Percentiles rank a stretch among this genome's conserved stretches.
phyloP scores from a whole-genome alignment of 2,329 filamentous ascomycete genomes.

The Magnaporthiopsis incrustans region DNA sequence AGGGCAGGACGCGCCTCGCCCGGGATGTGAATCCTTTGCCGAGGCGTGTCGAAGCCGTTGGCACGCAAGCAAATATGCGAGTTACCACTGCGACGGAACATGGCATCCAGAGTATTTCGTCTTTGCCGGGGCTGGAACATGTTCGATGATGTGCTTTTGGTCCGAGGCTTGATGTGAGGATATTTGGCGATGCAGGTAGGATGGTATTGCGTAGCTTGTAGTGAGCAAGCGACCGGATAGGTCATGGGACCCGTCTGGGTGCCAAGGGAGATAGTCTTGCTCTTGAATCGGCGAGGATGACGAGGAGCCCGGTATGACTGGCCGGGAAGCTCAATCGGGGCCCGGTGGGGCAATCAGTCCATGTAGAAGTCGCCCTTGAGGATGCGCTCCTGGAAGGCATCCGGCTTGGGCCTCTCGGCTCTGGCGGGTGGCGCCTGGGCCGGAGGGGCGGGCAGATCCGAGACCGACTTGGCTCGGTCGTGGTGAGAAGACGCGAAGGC shows the following conservation, averaged over 20 bases:
- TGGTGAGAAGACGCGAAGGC: conserved; percentile 32
- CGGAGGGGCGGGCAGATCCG: conserved; percentile 52
- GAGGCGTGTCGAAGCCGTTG: neutral
- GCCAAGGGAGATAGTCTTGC: neutral
- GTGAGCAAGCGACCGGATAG: neutral
- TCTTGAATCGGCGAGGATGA: neutral
- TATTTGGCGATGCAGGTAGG: neutral
- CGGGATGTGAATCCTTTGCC: neutral
- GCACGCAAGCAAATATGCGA: neutral
- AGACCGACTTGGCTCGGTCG: conserved; percentile 62
- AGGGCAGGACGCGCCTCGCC: neutral
- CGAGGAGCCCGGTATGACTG: conserved; percentile 1
- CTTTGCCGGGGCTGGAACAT: neutral
- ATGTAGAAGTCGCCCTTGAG: conserved; percentile 97
- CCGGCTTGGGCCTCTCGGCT: conserved; percentile 61
- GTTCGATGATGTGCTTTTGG: neutral
- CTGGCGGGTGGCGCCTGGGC: conserved; percentile 41
- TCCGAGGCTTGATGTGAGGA: neutral
- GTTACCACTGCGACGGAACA: neutral
- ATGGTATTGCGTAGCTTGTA: neutral
- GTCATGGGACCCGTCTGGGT: neutral
- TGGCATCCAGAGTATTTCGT: neutral
- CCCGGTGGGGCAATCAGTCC: conserved; percentile 50
- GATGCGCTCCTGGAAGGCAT: conserved; percentile 94
- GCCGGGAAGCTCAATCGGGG: neutral